phyloP scores from a whole-genome alignment of 108 stramenopile species.

The Pseudonitzschia delicatissima region DNA sequence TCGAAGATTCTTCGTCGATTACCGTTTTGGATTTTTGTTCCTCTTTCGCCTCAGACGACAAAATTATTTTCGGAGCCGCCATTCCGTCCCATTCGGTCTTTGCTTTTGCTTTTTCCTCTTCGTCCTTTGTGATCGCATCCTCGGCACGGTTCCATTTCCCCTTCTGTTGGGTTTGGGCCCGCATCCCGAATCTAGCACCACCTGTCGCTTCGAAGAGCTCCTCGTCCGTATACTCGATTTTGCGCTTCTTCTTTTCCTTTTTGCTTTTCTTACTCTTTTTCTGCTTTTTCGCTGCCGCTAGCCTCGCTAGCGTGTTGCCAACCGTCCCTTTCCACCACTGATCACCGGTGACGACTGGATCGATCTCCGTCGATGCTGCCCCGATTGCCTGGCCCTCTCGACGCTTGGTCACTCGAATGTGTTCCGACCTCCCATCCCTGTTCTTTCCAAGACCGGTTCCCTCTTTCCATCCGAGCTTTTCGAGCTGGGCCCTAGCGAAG shows the following conservation, averaged over 20 bases:
- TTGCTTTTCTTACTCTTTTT: slow-evolving; percentile 27
- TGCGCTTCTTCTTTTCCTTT: slow-evolving; percentile 1
- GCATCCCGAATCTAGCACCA: slow-evolving; percentile 82
- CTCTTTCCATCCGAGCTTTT: slow-evolving; percentile 90
- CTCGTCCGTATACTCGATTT: slow-evolving; percentile 67
- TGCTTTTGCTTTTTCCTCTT: slow-evolving; percentile 46
- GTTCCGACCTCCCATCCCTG: slow-evolving; percentile 72
- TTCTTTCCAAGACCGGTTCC: slow-evolving; percentile 88
- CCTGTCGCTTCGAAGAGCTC: slow-evolving; percentile 90
- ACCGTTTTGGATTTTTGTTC: neutral
- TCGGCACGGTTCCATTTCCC: slow-evolving; percentile 87
- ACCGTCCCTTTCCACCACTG: slow-evolving; percentile 86
- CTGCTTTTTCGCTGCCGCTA: slow-evolving; percentile 31
- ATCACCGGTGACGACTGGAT: slow-evolving; percentile 33
- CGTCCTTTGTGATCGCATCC: slow-evolving; percentile 20
- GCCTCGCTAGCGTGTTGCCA: slow-evolving; percentile 73
- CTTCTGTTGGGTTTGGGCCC: slow-evolving; percentile 67
- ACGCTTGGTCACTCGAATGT: slow-evolving; percentile 76
- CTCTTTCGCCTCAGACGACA: slow-evolving; percentile 11
- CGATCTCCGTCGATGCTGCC: slow-evolving; percentile 27
- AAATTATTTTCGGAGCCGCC: slow-evolving; percentile 43
- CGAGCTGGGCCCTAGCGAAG: slow-evolving; percentile 73
- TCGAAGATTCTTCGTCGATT: neutral
- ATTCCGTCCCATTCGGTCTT: slow-evolving; percentile 77
- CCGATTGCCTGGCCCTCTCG: slow-evolving; percentile 70